Evolutionary conservation across 1,284 basidiomycete genomes (phyloP), one percentile per base, ranked within the genome.

Genomic region (Grifola frondosa): DNA sequence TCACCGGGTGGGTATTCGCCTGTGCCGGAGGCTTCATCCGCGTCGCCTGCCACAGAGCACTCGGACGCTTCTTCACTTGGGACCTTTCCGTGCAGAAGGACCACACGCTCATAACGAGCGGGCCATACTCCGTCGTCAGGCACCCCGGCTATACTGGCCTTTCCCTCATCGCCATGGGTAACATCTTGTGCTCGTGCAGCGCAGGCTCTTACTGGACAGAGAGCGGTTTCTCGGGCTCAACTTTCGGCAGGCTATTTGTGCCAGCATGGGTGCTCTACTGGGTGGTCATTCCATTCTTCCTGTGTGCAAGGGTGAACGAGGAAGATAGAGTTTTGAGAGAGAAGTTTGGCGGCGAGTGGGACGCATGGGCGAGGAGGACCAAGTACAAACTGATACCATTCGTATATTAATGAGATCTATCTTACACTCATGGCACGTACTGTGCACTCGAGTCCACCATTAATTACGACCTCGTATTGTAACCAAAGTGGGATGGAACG

Each of bases 301-400:
- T n/a, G n/a, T n/a, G n/a, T n/a, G n/a, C n/a, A n/a, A 35, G 45
- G 15, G 40, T 46, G 19, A 22, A 20, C 23, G 29, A 40, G 30
- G 50, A 52, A 35, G 50, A 52, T 13, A 24, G 24, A 37, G 43
- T 46, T 24, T 12, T 52, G 46, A 30, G 28, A 31, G 33, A 40
- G 38, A 33, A 30, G 40, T 52, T 52, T 38, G 50, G 50, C 7
- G 37, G 22, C 29, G 37, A 44, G 30, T 52, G 50, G 50, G 43
- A 43, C 21, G 40, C 21, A 16, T 52, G 50, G 50, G 46, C 43
- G 11, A n/a, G 21, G 33, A 35, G 30, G 33, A 45, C 44, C 16
- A 40, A 40, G 33, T 52, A 46, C 22, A 38, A 34, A 34, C 26
- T 52, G 15, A 37, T 52, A 13, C 50, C 50, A 4, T 39, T 31